A percentile compares a stretch with the other conserved stretches of the same genome.
These are phyloP conservation scores for Elsinoe arachidis DNA, from an alignment of 2,329 filamentous ascomycete genomes.

Conservation along the genomic window DNA sequence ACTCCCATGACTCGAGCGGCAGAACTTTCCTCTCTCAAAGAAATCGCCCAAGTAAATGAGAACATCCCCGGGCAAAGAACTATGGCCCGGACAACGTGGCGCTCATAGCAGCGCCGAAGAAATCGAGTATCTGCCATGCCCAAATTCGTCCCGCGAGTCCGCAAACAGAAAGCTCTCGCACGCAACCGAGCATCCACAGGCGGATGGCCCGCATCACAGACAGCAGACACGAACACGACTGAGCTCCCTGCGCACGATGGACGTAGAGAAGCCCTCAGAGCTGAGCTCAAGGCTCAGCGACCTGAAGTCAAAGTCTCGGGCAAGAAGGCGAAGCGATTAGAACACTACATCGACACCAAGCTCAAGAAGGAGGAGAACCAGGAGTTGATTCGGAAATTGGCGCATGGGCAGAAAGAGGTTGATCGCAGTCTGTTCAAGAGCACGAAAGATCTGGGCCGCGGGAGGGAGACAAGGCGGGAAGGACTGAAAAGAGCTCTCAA, in stretches of 20 bases:
- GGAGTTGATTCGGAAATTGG: constrained; percentile 73
- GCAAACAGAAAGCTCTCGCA: constrained; percentile 57
- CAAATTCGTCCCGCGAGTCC: constrained; percentile 47
- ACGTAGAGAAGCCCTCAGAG: constrained; percentile 49
- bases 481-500: constrained; percentile 54
- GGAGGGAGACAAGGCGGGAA: constrained; percentile 62
- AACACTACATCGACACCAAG: constrained; percentile 78
- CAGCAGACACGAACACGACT: constrained; percentile 47
- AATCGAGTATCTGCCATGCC: constrained; percentile 25
- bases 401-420: constrained; percentile 55
- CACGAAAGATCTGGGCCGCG: constrained; percentile 65
- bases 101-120: too few species aligned
- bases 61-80: background rate
- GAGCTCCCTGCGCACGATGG: constrained; percentile 40
- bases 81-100: too few species aligned
- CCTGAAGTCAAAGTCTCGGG: constrained; percentile 48
- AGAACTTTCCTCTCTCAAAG: constrained; percentile 5
- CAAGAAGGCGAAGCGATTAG: constrained; percentile 60
- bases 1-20: background rate
- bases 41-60: background rate
- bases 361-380: constrained; percentile 88
- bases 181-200: constrained; percentile 42
- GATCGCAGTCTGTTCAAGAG: constrained; percentile 77
- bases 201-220: constrained; percentile 28
- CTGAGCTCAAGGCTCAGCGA: constrained; percentile 46